Conservation (phyloP, 2,329 filamentous ascomycete species). For the Arthrocladium fulminans region DNA sequence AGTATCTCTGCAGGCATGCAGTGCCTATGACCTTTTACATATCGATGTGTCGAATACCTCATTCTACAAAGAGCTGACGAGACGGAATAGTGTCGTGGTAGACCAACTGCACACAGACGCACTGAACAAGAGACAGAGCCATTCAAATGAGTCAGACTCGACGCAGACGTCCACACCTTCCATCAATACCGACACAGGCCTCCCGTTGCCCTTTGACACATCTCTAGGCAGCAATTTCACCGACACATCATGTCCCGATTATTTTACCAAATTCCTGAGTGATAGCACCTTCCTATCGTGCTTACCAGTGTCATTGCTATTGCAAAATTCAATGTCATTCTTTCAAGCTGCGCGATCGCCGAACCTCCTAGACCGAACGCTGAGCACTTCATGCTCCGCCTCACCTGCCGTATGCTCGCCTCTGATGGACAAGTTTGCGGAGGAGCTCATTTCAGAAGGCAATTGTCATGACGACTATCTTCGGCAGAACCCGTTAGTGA, state of each 20-base stretch:
- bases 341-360: slow-evolving; percentile 68
- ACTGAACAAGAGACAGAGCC: not conserved
- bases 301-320: slow-evolving; percentile 73
- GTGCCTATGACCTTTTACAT: slow-evolving; percentile 1
- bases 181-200: slow-evolving; percentile 25
- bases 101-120: not conserved
- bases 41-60: slow-evolving; percentile 2
- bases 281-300: slow-evolving; percentile 62
- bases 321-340: slow-evolving; percentile 76
- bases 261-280: slow-evolving; percentile 59
- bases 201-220: slow-evolving; percentile 61
- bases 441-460: slow-evolving; percentile 50
- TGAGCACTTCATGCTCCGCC: slow-evolving; percentile 69
- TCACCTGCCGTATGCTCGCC: slow-evolving; percentile 56
- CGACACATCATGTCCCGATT: slow-evolving; percentile 36
- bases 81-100: not conserved
- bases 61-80: slow-evolving; percentile 2
- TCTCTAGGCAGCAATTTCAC: slow-evolving; percentile 56
- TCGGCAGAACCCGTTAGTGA: slow-evolving; percentile 58
- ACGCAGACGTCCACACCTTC: not conserved
- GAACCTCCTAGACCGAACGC: slow-evolving; percentile 62
- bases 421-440: slow-evolving; percentile 57
- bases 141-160: not conserved
- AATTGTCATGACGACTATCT: slow-evolving; percentile 67
- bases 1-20: not conserved